Percentiles rank a stretch among this genome's conserved stretches.
phyloP scores from a whole-genome alignment of 768 basidiomycete genomes.

The Leccinum arenicola region DNA sequence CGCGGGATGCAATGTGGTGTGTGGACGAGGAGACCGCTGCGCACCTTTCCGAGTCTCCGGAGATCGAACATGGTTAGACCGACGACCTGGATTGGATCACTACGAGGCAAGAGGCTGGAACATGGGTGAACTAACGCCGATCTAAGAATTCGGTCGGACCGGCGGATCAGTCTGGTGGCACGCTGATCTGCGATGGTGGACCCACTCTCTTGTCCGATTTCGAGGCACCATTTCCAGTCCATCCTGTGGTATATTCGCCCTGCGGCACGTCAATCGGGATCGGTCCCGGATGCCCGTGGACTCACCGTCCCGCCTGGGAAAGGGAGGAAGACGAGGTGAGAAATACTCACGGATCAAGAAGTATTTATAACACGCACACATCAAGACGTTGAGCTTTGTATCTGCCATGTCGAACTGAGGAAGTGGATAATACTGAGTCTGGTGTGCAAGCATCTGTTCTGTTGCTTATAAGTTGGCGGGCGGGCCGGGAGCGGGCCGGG shows the following conservation, averaged over 20 bases:
- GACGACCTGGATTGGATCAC: slow-evolving; percentile 59
- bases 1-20: slow-evolving; percentile 6
- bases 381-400: slow-evolving; percentile 64
- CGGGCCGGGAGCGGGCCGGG: slow-evolving; percentile 4
- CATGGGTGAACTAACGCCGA: slow-evolving; percentile 51
- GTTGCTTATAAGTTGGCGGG: not conserved
- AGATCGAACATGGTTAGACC: slow-evolving; percentile 89
- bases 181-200: not conserved
- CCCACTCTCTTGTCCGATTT: slow-evolving; percentile 91
- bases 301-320: slow-evolving; percentile 46
- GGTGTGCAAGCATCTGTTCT: not conserved
- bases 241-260: slow-evolving; percentile 95
- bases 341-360: not conserved
- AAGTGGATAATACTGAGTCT: not conserved
- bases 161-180: not conserved
- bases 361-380: slow-evolving; percentile 54
- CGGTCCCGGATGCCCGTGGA: not conserved
- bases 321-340: slow-evolving; percentile 8
- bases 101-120: not conserved
- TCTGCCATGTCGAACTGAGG: slow-evolving; percentile 38
- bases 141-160: slow-evolving; percentile 37
- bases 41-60: slow-evolving; percentile 73
- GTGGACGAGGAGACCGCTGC: slow-evolving; percentile 18
- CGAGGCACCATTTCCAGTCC: slow-evolving; percentile 88
- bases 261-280: slow-evolving; percentile 17